Evolutionary conservation across 352 stramenopile genomes (phyloP).

Genomic region (Pythium phragmiticola): DNA sequence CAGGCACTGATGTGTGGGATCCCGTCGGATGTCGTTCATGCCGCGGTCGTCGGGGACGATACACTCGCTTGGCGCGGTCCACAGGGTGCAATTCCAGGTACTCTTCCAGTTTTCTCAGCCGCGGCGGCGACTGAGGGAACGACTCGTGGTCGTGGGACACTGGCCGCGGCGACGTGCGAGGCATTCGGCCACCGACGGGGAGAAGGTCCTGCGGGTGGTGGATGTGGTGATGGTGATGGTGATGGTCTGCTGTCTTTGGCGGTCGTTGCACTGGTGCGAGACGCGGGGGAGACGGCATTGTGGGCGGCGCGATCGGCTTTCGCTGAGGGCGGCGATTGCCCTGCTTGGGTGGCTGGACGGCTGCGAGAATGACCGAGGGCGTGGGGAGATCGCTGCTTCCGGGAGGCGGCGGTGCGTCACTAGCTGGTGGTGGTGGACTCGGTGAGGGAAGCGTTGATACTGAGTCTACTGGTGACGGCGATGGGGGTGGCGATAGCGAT

Average conservation of each 20-base stretch:
- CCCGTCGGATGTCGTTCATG: not conserved
- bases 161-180: not conserved
- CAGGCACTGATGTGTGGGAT: not conserved
- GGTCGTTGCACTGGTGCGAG: not conserved
- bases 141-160: slow-evolving; percentile 1
- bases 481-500: not conserved
- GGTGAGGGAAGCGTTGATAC: not conserved
- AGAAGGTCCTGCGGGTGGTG: not conserved
- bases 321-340: not conserved
- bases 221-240: not conserved
- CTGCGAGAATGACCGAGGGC: not conserved
- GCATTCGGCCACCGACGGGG: not conserved
- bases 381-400: not conserved
- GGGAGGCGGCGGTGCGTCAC: not conserved
- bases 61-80: slow-evolving; percentile 11
- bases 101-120: slow-evolving; percentile 22
- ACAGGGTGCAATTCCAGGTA: slow-evolving; percentile 19
- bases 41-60: slow-evolving; percentile 9
- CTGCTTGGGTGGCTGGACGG: slow-evolving; percentile 3
- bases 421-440: not conserved
- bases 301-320: not conserved
- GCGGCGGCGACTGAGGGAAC: slow-evolving; percentile 7
- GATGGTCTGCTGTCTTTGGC: slow-evolving; percentile 4
- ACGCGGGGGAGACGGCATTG: not conserved
- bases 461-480: not conserved